Base-by-base conservation (phyloP, 805 yeast species). In the Metahyphopichia silvanorum region DNA sequence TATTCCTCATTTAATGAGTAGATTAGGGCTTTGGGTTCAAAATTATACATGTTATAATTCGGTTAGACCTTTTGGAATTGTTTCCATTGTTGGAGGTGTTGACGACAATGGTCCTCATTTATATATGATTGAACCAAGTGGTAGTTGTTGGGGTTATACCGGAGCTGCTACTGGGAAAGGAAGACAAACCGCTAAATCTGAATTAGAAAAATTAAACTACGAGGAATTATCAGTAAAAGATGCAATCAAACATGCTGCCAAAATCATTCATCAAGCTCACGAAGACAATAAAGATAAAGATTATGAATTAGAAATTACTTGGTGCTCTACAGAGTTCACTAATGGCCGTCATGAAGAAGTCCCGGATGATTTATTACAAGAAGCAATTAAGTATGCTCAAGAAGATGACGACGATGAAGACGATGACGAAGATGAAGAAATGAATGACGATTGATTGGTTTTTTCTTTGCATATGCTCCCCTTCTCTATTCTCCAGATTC, bases 161-260 rank as follows among this genome's bases (percentile, higher is more conserved):
- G 98, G 96, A 40, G 95, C 96, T 24, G 98, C 99, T 12, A 79
- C 97, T 4, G 99, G 99, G 43, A 93, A 91, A 60, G 99, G 99
- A 29, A 79, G 98, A 61, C 99, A 93, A 62, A 77, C 86, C n/a
- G 98, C 98, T 31, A 91, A 91, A 64, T 84, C 91, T 18, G 98
- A 93, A 63, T 74, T 93, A 47, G 99, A 93, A 62, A 93, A 93
- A 60, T 69, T 93, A 57, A 82, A 86, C 44, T 68, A 79, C 40
- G 80, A 79, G 33, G 76, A 72, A 43, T 64, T 94, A 44, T 66
- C 80, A 6, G 85, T 81, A 4, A 75, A 63, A 46, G 95, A 89
- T 14, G 98, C 96, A 4, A 83, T 93, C 23, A 88, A 85, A 49
- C 84, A 85, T 53, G 98, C 97, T 20, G 98, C 98, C 4, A 83